Conservation (phyloP, 2,329 filamentous ascomycete species). For the Mariannaea elegans region DNA sequence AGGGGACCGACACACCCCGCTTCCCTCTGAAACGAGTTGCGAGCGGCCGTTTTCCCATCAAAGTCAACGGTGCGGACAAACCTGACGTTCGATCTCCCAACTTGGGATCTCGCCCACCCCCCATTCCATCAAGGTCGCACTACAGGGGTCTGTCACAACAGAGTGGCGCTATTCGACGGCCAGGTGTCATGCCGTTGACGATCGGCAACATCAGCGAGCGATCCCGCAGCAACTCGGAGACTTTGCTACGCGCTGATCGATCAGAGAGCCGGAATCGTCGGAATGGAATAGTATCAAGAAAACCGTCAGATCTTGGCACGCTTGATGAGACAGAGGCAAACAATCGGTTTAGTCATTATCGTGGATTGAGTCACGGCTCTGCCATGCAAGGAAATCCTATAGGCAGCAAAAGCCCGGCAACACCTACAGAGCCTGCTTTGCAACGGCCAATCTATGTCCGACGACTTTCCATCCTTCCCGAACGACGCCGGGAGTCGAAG, state of each 20-base stretch:
- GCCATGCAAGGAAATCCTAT: constrained; percentile 67
- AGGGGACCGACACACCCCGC: constrained; percentile 82
- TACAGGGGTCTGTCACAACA: constrained; percentile 79
- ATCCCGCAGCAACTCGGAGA: constrained; percentile 72
- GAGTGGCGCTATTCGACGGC: constrained; percentile 70
- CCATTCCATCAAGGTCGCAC: constrained; percentile 80
- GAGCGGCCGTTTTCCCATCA: constrained; percentile 73
- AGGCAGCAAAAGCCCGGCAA: constrained; percentile 62
- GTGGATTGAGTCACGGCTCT: constrained; percentile 73
- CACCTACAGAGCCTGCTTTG: constrained; percentile 65
- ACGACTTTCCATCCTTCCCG: constrained; percentile 69
- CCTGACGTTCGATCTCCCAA: constrained; percentile 74
- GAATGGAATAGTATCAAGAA: constrained; percentile 71
- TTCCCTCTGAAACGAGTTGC: constrained; percentile 70
- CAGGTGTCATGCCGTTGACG: constrained; percentile 75
- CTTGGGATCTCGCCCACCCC: constrained; percentile 69
- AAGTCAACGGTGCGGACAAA: constrained; percentile 77
- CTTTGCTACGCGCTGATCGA: constrained; percentile 61
- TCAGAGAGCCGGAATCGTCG: constrained; percentile 65
- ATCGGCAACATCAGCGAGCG: constrained; percentile 76
- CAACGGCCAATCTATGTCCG: constrained; percentile 71
- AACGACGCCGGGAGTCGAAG: constrained; percentile 69
- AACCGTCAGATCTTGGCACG: constrained; percentile 67
- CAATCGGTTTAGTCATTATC: constrained; percentile 73
- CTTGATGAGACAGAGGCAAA: constrained; percentile 70